phyloP scores from a whole-genome alignment of 805 yeast genomes.

The Wickerhamomyces canadensis region DNA sequence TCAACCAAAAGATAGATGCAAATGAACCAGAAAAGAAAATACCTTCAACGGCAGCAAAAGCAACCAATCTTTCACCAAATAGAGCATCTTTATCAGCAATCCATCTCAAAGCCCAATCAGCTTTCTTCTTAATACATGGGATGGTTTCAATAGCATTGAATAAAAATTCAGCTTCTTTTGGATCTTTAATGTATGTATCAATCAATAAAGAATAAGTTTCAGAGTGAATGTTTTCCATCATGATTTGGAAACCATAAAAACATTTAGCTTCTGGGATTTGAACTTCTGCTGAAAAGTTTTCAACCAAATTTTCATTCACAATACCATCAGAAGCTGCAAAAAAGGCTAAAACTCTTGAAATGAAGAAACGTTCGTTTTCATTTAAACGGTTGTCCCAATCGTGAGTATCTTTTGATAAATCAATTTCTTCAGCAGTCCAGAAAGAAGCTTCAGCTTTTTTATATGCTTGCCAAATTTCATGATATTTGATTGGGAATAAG shows the following conservation, averaged over 20 bases:
- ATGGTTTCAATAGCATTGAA: conserved; percentile 95
- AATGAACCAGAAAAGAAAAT: conserved; percentile 97
- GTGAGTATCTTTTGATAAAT: conserved; percentile 80
- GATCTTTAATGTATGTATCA: conserved; percentile 94
- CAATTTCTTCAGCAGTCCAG: conserved; percentile 99
- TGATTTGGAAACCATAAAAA: conserved; percentile 98
- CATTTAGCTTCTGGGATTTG: conserved; percentile 97
- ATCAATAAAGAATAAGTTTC: conserved; percentile 94
- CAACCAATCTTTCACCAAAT: conserved; percentile 93
- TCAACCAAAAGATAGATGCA: conserved; percentile 97
- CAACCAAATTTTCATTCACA: conserved; percentile 95
- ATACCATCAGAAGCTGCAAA: conserved; percentile 99
- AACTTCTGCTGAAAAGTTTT: conserved; percentile 95
- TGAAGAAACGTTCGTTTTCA: conserved; percentile 88
- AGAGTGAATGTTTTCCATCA: conserved; percentile 99
- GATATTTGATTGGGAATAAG: conserved; percentile 92
- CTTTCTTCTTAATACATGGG: conserved; percentile 95
- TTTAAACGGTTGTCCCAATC: conserved; percentile 91
- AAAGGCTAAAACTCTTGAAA: conserved; percentile 91
- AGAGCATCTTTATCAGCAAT: conserved; percentile 81
- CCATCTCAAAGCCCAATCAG: conserved; percentile 99
- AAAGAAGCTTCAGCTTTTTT: conserved; percentile 99
- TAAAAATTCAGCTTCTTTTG: conserved; percentile 83
- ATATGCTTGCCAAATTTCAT: conserved; percentile 98
- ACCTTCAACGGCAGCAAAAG: conserved; percentile 99